These are phyloP conservation scores for Chlamydomonas asymmetrica DNA, from an alignment of 139 green algal genomes.

Conservation along the genomic window DNA sequence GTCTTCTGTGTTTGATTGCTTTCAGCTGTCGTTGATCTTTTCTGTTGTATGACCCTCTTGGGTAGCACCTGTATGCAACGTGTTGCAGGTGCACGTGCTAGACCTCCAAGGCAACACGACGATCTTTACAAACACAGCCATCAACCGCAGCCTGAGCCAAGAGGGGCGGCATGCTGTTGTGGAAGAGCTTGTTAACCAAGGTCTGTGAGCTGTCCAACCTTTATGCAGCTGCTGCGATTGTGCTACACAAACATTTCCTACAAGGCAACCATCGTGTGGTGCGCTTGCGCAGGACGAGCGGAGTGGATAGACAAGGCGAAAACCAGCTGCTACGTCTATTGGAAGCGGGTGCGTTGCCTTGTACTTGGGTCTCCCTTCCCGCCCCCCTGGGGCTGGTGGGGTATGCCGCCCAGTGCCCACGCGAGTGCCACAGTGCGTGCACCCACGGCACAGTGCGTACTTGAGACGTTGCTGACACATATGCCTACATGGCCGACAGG, in stretches of 20 bases:
- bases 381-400: too few species aligned
- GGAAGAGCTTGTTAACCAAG: conserved; percentile 37
- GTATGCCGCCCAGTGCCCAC: too few species aligned
- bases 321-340: conserved; percentile 50
- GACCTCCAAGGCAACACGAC: conserved; percentile 48
- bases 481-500: neutral
- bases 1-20: too few species aligned
- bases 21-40: too few species aligned
- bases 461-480: neutral
- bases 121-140: conserved; percentile 66
- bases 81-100: conserved; percentile 57
- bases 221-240: neutral
- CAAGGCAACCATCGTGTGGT: too few species aligned
- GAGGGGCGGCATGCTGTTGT: conserved; percentile 55
- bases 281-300: conserved; percentile 34
- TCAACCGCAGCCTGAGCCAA: conserved; percentile 57
- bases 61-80: neutral
- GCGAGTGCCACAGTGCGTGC: too few species aligned
- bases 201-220: too few species aligned
- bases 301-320: conserved; percentile 63
- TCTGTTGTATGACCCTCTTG: too few species aligned
- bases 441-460: too few species aligned
- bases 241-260: neutral
- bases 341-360: conserved; percentile 59
- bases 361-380: too few species aligned